A percentile compares a stretch with the other conserved stretches of the same genome.
Evolutionary conservation across 2,329 filamentous ascomycete species (phyloP).

Genomic region (Hymenoscyphus salicellus): DNA sequence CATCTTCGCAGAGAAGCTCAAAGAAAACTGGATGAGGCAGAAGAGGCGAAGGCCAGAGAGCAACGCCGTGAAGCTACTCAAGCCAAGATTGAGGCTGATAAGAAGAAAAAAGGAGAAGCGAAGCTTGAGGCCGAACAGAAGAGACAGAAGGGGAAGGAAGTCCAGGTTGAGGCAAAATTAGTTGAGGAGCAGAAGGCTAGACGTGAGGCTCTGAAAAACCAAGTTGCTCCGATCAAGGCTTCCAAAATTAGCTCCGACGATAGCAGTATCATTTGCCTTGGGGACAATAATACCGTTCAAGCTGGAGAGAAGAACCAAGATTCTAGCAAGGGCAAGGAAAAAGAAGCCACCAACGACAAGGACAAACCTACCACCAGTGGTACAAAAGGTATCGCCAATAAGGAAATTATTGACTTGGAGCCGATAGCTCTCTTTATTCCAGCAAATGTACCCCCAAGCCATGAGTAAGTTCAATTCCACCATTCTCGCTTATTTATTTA

Average conservation of each 20-base stretch:
- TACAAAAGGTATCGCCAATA: background rate
- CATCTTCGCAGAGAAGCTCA: background rate
- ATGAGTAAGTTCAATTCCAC: background rate
- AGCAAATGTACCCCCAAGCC: background rate
- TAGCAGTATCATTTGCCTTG: background rate
- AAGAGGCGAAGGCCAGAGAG: background rate
- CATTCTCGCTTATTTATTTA: background rate
- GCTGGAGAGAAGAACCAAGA: background rate
- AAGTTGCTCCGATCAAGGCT: constrained; percentile 18
- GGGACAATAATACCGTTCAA: background rate
- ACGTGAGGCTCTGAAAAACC: constrained; percentile 20
- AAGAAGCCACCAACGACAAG: background rate
- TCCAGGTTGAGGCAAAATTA: constrained; percentile 13
- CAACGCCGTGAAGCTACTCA: background rate
- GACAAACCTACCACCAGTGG: background rate
- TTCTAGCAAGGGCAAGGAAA: background rate
- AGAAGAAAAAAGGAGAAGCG: background rate
- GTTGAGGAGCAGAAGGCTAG: constrained; percentile 17
- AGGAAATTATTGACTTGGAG: background rate
- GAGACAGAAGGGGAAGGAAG: constrained; percentile 1
- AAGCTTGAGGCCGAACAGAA: constrained; percentile 11
- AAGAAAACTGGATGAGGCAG: background rate
- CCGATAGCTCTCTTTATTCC: background rate
- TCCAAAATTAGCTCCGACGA: constrained; percentile 11
- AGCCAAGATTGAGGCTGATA: background rate